phyloP scores from a whole-genome alignment of 345 rosid species.

The Brassica cretica region DNA sequence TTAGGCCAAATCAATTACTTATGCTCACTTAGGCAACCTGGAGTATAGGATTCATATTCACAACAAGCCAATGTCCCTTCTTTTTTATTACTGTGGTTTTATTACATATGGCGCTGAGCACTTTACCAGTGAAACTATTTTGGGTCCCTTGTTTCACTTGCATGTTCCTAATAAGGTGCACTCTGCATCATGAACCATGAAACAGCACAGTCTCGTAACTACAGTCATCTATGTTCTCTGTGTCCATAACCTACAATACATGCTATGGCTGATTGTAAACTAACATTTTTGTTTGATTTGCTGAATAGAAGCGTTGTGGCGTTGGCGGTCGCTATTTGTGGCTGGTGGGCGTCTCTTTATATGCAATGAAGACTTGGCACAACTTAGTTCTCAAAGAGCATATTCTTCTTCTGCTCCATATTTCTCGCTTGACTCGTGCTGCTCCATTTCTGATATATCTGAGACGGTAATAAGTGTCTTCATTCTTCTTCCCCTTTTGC shows the following conservation, averaged over 20 bases:
- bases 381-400: conserved; percentile 47
- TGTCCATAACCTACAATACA: conserved; percentile 25
- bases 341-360: conserved; percentile 58
- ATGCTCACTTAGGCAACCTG: background rate
- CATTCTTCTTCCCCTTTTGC: background rate
- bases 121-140: background rate
- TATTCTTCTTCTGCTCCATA: conserved; percentile 52
- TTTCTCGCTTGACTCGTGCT: conserved; percentile 58
- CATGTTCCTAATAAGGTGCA: background rate
- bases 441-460: conserved; percentile 56
- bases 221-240: background rate
- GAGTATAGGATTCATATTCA: background rate
- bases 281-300: background rate
- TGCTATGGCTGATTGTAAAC: background rate
- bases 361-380: conserved; percentile 66
- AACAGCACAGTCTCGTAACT: background rate
- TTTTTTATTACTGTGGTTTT: background rate
- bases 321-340: conserved; percentile 68
- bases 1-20: background rate
- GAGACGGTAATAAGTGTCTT: conserved; percentile 56
- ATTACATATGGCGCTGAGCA: background rate
- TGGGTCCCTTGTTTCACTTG: conserved; percentile 9
- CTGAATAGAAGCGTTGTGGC: conserved; percentile 63
- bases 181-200: conserved; percentile 6
- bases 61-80: background rate